These are phyloP conservation scores for Pseudocercospora fijiensis DNA, from an alignment of 2,329 filamentous ascomycete genomes.

Conservation along the genomic window DNA sequence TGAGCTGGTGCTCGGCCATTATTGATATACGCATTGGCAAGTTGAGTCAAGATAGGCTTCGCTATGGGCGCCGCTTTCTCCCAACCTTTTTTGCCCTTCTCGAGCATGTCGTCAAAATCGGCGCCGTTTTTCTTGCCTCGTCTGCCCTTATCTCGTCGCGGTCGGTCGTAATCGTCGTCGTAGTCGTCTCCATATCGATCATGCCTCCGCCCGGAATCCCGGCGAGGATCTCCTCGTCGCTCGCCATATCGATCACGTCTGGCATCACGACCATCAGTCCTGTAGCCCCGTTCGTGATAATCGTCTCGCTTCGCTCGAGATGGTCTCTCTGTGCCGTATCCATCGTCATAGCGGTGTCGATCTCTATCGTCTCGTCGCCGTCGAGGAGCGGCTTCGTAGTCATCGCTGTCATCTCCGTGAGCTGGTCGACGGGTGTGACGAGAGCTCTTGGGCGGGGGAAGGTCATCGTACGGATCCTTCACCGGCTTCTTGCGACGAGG, in stretches of 20 bases:
- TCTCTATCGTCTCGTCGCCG: slow-evolving; percentile 21
- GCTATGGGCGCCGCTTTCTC: slow-evolving; percentile 35
- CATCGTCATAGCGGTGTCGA: slow-evolving; percentile 29
- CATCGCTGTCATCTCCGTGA: slow-evolving; percentile 24
- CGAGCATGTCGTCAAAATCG: slow-evolving; percentile 29
- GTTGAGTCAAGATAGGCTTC: slow-evolving; percentile 32
- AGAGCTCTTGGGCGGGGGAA: slow-evolving; percentile 18
- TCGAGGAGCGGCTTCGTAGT: slow-evolving; percentile 22
- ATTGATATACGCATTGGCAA: slow-evolving; percentile 35
- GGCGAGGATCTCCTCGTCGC: slow-evolving; percentile 21
- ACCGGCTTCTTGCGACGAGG: slow-evolving; percentile 20
- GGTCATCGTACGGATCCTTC: slow-evolving; percentile 25
- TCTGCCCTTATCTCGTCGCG: slow-evolving; percentile 13
- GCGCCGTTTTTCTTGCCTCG: slow-evolving; percentile 19
- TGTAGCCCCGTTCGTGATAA: slow-evolving; percentile 31
- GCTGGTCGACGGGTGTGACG: slow-evolving; percentile 15
- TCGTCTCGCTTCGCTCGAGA: slow-evolving; percentile 29
- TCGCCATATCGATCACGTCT: slow-evolving; percentile 26
- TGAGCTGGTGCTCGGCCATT: slow-evolving; percentile 17
- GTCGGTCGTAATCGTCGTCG: slow-evolving; percentile 25
- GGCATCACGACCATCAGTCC: slow-evolving; percentile 33
- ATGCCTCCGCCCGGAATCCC: slow-evolving; percentile 21
- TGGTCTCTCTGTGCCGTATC: slow-evolving; percentile 34
- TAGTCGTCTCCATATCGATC: slow-evolving; percentile 15
- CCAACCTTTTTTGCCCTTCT: slow-evolving; percentile 37